These are phyloP conservation scores for Gautieria morchelliformis DNA, from an alignment of 768 basidiomycete species.

Conservation along the genomic window DNA sequence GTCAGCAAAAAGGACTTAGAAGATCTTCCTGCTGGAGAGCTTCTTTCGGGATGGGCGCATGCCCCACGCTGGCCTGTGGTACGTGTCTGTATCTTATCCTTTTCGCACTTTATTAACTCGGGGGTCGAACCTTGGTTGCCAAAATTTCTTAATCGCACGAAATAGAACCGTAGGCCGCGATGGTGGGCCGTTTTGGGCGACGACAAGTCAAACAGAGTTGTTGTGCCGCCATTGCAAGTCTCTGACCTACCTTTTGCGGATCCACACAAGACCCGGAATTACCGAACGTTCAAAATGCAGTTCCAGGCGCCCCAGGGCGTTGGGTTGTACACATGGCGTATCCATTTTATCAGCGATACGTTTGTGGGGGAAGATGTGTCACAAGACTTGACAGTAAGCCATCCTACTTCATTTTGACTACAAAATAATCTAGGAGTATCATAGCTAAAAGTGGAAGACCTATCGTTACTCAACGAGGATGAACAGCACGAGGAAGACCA, in stretches of 20 bases:
- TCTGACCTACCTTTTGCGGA: slow-evolving; percentile 65
- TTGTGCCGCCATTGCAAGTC: slow-evolving; percentile 80
- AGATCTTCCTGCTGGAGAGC: slow-evolving; percentile 35
- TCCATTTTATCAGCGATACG: slow-evolving; percentile 80
- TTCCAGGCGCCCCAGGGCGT: slow-evolving; percentile 88
- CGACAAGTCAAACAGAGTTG: slow-evolving; percentile 72
- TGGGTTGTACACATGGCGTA: slow-evolving; percentile 83
- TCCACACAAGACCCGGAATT: slow-evolving; percentile 40
- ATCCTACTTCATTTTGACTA: neutral
- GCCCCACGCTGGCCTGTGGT: slow-evolving; percentile 91
- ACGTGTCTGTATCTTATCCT: slow-evolving; percentile 18
- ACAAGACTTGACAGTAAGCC: slow-evolving; percentile 61
- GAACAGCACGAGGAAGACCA: slow-evolving; percentile 74
- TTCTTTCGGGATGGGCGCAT: slow-evolving; percentile 60
- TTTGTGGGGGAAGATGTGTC: slow-evolving; percentile 74
- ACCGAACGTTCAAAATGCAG: slow-evolving; percentile 80
- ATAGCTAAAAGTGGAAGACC: slow-evolving; percentile 79
- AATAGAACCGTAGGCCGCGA: slow-evolving; percentile 73
- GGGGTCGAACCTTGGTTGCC: too few species aligned
- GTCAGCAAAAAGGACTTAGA: slow-evolving; percentile 52
- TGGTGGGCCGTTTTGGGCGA: slow-evolving; percentile 93
- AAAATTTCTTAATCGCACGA: too few species aligned
- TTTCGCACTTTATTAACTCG: neutral
- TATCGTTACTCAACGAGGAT: slow-evolving; percentile 43
- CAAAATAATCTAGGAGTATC: slow-evolving; percentile 8